Base-by-base conservation (phyloP, 345 rosid species). In the Nephelium lappaceum region DNA sequence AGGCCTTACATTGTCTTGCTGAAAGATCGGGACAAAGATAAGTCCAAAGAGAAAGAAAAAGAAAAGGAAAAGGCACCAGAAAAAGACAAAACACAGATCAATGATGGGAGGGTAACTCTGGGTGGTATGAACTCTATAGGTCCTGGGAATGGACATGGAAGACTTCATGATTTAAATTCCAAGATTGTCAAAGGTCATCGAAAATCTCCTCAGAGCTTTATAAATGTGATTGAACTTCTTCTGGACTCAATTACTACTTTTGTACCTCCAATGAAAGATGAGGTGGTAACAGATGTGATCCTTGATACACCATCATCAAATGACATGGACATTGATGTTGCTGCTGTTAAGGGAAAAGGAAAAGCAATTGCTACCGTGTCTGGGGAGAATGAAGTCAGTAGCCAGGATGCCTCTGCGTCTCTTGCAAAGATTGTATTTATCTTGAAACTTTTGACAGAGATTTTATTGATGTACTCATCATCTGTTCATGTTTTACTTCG, bases 241-340 rank as follows among this genome's bases (percentile, higher is more conserved):
- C 83, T 93, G 88, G 96, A 95, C 84, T 86, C 86, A 15, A 74
- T 93, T 55, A 75, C 82, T 83, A 77, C 84, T 80, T 95, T 95
- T 85, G 71, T 85, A 61, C 98, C 97, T 75, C 91, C 94, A 8
- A 71, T 75, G 42, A 89, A 79, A 83, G 92, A 91, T 80, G 97
- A 86, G 53, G 80, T 41, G 38, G 76, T 64, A 76, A 71, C 86
- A 76, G 87, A 81, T 72, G 71, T 57, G 41, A 77, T 41, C 8
- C 67, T 71, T 47, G 90, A 85, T 77, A 72, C 80, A 71, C 81
- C 89, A 67, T 78, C 89, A 36, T 87, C 89, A 66, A 81, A 88
- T 73, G 95, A 90, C 79, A 95, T 95, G 99, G 97, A 93, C 83
- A 90, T 95, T 84, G 99, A 95, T 88, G 91, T 84, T 81, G 88